These are phyloP conservation scores for Pseudotsuga menziesii DNA, from an alignment of 75 land plant genomes.

Conservation along the genomic window DNA sequence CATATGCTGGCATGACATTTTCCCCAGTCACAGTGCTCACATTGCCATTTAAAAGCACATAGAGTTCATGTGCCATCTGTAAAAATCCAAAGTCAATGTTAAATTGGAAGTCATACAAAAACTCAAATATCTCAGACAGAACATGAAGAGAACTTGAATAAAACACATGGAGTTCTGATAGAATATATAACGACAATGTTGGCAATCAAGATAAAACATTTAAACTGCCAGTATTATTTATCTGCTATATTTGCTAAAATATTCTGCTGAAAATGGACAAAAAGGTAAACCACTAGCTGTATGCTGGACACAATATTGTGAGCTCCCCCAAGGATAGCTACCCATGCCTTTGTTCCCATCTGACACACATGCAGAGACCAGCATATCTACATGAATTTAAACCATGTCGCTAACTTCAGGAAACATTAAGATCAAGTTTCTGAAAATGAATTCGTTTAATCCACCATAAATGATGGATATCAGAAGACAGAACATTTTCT, in stretches of 20 bases:
- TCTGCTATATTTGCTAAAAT: neutral
- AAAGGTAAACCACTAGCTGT: no score
- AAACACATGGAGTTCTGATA: neutral
- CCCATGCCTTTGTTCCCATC: no score
- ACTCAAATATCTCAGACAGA: neutral
- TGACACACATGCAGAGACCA: no score
- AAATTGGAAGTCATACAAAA: neutral
- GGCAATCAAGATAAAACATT: neutral
- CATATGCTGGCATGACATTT: slow-evolving; percentile 69
- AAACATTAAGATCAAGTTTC: no score
- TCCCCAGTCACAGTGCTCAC: slow-evolving; percentile 68
- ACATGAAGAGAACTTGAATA: neutral
- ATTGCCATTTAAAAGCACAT: slow-evolving; percentile 46
- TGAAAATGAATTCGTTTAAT: no score
- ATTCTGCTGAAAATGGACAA: neutral
- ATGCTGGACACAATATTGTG: neutral
- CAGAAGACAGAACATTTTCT: no score
- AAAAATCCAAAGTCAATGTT: neutral
- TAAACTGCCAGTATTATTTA: no score
- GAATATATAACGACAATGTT: neutral
- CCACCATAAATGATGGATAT: no score
- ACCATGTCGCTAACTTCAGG: no score
- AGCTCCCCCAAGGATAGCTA: neutral
- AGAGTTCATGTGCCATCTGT: slow-evolving; percentile 91
- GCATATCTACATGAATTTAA: no score